phyloP scores from a whole-genome alignment of 805 yeast genomes.

The Teunomyces aglyptinius region DNA sequence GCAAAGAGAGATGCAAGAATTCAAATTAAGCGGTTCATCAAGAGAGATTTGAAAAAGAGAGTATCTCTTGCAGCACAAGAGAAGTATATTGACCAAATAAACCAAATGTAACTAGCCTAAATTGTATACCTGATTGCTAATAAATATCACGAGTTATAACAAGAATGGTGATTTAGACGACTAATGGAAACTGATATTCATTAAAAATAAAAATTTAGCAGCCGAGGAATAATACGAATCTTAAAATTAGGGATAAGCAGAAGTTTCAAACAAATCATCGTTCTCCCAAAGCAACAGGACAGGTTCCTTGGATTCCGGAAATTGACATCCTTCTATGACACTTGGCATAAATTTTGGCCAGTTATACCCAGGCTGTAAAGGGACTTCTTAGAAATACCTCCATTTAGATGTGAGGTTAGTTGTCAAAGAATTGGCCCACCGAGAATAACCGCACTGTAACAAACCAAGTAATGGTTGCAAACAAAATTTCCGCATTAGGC shows the following conservation, averaged over 20 bases:
- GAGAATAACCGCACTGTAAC: not conserved
- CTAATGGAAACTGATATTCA: no score
- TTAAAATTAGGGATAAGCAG: no score
- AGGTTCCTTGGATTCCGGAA: no score
- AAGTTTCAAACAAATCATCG: no score
- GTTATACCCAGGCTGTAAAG: no score
- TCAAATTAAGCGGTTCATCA: constrained; percentile 18
- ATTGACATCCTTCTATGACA: no score
- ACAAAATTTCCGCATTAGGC: constrained; percentile 3
- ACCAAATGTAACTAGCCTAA: not conserved
- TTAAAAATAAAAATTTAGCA: no score
- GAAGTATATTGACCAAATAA: constrained; percentile 12
- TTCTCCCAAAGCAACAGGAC: no score
- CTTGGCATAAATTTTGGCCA: no score
- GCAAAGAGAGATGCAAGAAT: constrained; percentile 24
- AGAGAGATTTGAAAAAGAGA: constrained; percentile 20
- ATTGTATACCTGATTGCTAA: constrained; percentile 1
- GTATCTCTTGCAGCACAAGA: constrained; percentile 11
- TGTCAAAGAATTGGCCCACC: not conserved
- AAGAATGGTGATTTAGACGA: not conserved
- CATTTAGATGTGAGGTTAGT: not conserved
- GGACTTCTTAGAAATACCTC: not conserved
- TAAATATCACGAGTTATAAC: not conserved
- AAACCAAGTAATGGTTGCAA: not conserved
- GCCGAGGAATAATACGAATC: no score